A percentile compares a stretch with the other conserved stretches of the same genome.
These are phyloP conservation scores for Raffaelea ambrosiae DNA, from an alignment of 2,329 filamentous ascomycete genomes.

Conservation along the genomic window DNA sequence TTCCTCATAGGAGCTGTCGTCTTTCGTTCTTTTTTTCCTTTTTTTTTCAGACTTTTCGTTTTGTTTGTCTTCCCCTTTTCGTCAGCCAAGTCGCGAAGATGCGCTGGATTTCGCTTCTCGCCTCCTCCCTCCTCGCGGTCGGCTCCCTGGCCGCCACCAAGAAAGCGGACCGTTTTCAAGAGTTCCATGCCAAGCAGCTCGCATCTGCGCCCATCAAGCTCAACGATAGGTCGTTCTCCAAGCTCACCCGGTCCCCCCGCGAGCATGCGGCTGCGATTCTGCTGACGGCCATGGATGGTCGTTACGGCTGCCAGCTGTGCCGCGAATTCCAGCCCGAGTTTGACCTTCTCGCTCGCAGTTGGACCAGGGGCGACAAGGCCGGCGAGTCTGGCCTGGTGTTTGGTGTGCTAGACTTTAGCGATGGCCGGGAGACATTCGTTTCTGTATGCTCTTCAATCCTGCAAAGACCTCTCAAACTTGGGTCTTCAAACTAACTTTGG, in stretches of 20 bases:
- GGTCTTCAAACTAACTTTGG: neutral
- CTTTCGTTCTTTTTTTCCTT: too few species aligned
- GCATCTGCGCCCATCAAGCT: constrained; percentile 65
- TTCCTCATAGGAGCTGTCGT: too few species aligned
- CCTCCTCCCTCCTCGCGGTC: constrained; percentile 55
- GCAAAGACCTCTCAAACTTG: neutral
- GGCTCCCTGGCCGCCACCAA: constrained; percentile 55
- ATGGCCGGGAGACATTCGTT: constrained; percentile 79
- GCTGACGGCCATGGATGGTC: constrained; percentile 74
- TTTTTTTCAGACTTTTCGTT: too few species aligned
- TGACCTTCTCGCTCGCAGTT: constrained; percentile 78
- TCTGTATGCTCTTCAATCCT: constrained; percentile 47
- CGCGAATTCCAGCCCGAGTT: constrained; percentile 91
- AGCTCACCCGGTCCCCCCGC: constrained; percentile 67
- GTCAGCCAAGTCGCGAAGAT: constrained; percentile 39
- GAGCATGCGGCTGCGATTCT: constrained; percentile 79
- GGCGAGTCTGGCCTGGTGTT: constrained; percentile 68
- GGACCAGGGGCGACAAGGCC: constrained; percentile 74
- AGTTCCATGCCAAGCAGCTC: constrained; percentile 61
- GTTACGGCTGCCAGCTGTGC: constrained; percentile 81
- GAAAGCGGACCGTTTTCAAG: constrained; percentile 53
- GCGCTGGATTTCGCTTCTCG: constrained; percentile 57
- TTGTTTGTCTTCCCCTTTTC: too few species aligned
- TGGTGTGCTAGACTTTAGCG: constrained; percentile 76
- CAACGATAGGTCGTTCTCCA: constrained; percentile 64